A percentile compares a stretch with the other conserved stretches of the same genome.
Conservation (phyloP, 2,329 filamentous ascomycete genomes). For the Aspergillus nomiae region DNA sequence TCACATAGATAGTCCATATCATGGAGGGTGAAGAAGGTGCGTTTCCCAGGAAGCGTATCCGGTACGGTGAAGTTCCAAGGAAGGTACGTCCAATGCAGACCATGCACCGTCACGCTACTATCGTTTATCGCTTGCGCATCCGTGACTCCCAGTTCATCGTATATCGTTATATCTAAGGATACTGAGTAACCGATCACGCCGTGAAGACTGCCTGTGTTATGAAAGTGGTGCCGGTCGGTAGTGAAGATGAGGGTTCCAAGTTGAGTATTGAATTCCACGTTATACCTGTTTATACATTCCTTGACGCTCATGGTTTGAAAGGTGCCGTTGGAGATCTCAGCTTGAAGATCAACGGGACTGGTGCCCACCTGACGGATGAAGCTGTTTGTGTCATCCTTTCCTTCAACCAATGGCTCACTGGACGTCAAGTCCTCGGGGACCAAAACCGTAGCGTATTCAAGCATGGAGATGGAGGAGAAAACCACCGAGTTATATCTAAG, state of each 20-base stretch:
- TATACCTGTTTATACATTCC: slow-evolving; percentile 8
- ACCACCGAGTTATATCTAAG: slow-evolving; percentile 19
- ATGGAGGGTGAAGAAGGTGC: not conserved
- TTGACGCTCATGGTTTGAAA: not conserved
- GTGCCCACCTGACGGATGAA: not conserved
- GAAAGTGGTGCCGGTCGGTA: slow-evolving; percentile 1
- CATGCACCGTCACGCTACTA: not conserved
- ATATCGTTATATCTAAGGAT: too few species aligned
- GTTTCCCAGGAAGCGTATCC: not conserved
- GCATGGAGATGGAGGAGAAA: slow-evolving; percentile 12
- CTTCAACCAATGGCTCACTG: not conserved
- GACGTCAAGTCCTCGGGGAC: not conserved
- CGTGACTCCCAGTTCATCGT: too few species aligned
- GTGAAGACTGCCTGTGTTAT: not conserved
- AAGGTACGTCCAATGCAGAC: not conserved
- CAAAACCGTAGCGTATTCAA: slow-evolving; percentile 10
- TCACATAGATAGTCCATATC: not conserved
- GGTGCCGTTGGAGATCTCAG: slow-evolving; percentile 8
- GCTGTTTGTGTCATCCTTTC: not conserved
- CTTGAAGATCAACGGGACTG: slow-evolving; percentile 2
- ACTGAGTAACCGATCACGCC: not conserved
- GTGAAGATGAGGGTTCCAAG: slow-evolving; percentile 1
- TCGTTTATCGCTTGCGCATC: not conserved
- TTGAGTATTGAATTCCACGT: slow-evolving; percentile 9
- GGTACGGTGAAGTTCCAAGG: not conserved